These are phyloP conservation scores for Furculomyces boomerangus DNA, from an alignment of 371 early-diverging fungal species.

Conservation along the genomic window DNA sequence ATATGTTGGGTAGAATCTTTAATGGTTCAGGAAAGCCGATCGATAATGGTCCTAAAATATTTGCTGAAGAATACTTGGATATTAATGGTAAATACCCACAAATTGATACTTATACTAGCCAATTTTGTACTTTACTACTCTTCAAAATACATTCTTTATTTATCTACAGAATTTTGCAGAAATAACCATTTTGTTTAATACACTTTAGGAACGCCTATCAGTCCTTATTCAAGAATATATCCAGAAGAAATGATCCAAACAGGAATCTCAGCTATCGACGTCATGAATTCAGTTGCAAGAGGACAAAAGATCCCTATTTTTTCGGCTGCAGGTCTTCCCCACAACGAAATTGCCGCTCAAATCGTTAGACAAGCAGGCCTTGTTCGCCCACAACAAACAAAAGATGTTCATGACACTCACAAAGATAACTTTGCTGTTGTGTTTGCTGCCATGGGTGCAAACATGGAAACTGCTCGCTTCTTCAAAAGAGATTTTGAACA, in stretches of 20 bases:
- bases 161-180: background rate
- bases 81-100: slow-evolving; percentile 65
- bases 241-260: slow-evolving; percentile 99
- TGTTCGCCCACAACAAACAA: slow-evolving; percentile 64
- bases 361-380: slow-evolving; percentile 99
- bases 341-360: slow-evolving; percentile 99
- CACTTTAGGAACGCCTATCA: slow-evolving; percentile 74
- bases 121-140: background rate
- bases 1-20: slow-evolving; percentile 99
- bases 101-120: background rate
- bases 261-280: slow-evolving; percentile 99
- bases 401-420: slow-evolving; percentile 94
- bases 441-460: slow-evolving; percentile 99
- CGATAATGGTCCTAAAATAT: slow-evolving; percentile 98
- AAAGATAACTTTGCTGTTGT: slow-evolving; percentile 99
- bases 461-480: slow-evolving; percentile 99
- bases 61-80: slow-evolving; percentile 98
- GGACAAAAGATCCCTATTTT: slow-evolving; percentile 99
- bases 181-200: background rate
- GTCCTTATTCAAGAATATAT: slow-evolving; percentile 98
- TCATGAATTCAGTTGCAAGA: slow-evolving; percentile 99
- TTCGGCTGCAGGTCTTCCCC: slow-evolving; percentile 99
- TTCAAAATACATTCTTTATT: too few species aligned
- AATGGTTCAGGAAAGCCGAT: slow-evolving; percentile 99
- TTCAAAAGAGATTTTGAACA: slow-evolving; percentile 99